A percentile compares a stretch with the other conserved stretches of the same genome.
These are phyloP conservation scores for Cardamine chenopodiifolia DNA, from an alignment of 345 rosid species.

Conservation along the genomic window DNA sequence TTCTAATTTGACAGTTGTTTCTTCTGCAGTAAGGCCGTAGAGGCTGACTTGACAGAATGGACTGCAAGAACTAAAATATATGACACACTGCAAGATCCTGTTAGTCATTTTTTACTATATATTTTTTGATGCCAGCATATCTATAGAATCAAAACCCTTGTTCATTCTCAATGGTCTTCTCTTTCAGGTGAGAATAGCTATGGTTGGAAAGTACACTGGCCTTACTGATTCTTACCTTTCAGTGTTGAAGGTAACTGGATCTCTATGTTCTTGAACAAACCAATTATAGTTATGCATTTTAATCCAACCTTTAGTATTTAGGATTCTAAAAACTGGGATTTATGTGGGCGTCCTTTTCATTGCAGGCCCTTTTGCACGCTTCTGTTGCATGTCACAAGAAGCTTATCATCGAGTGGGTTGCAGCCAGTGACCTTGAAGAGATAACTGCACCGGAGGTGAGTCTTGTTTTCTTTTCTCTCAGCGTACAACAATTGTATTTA, in stretches of 20 bases:
- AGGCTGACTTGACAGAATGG: constrained; percentile 80
- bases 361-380: constrained; percentile 85
- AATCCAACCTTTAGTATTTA: neutral
- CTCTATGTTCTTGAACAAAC: constrained; percentile 12
- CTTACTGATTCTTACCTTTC: constrained; percentile 80
- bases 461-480: constrained; percentile 20
- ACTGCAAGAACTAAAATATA: constrained; percentile 73
- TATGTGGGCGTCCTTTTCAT: constrained; percentile 18
- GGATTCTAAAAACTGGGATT: constrained; percentile 16
- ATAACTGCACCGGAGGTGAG: constrained; percentile 56
- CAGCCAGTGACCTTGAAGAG: constrained; percentile 84
- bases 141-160: constrained; percentile 9
- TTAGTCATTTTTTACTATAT: constrained; percentile 42
- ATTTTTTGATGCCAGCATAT: neutral
- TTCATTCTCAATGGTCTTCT: constrained; percentile 21
- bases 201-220: constrained; percentile 84
- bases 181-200: constrained; percentile 72
- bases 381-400: constrained; percentile 73
- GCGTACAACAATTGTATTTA: constrained; percentile 1
- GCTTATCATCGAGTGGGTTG: constrained; percentile 74
- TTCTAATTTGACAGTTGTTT: constrained; percentile 22
- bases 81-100: constrained; percentile 70
- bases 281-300: neutral
- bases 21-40: constrained; percentile 57
- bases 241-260: constrained; percentile 62